Conservation (phyloP, 441 rosid species). For the Sinapis alba region DNA sequence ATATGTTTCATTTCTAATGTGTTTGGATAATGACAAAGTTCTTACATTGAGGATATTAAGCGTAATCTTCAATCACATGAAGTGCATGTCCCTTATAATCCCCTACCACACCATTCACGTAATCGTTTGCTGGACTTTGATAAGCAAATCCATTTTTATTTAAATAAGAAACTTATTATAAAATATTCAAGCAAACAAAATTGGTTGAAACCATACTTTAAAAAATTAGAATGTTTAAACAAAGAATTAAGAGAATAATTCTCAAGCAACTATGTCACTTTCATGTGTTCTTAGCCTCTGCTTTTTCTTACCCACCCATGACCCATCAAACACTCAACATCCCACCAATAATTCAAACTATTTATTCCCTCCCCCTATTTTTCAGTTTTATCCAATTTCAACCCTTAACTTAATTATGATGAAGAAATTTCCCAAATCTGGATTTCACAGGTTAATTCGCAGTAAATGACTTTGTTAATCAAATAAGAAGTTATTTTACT, state of each 20-base stretch:
- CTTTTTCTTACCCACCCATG: slow-evolving; percentile 44
- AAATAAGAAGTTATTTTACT: not conserved
- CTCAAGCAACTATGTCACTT: slow-evolving; percentile 24
- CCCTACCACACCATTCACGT: slow-evolving; percentile 30
- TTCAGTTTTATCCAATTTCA: not conserved
- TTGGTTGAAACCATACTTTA: not conserved
- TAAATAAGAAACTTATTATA: not conserved
- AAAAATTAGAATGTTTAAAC: not conserved
- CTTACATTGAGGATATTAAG: not conserved
- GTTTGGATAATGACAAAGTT: slow-evolving; percentile 15
- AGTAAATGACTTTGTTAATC: not conserved
- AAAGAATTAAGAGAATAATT: slow-evolving; percentile 34
- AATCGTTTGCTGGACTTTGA: not conserved
- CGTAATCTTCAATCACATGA: slow-evolving; percentile 25
- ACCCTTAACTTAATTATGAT: not conserved
- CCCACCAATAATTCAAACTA: slow-evolving; percentile 37
- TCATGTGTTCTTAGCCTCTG: slow-evolving; percentile 36
- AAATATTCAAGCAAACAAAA: not conserved
- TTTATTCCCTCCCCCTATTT: not conserved
- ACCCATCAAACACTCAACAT: slow-evolving; percentile 28
- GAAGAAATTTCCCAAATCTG: not conserved
- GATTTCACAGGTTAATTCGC: slow-evolving; percentile 18
- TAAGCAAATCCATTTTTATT: not conserved
- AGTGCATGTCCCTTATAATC: slow-evolving; percentile 21
- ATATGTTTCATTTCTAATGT: not conserved